Evolutionary conservation across 805 yeast genomes (phyloP), one percentile per base, ranked within the genome.

Genomic region (Candida loeiensis): DNA sequence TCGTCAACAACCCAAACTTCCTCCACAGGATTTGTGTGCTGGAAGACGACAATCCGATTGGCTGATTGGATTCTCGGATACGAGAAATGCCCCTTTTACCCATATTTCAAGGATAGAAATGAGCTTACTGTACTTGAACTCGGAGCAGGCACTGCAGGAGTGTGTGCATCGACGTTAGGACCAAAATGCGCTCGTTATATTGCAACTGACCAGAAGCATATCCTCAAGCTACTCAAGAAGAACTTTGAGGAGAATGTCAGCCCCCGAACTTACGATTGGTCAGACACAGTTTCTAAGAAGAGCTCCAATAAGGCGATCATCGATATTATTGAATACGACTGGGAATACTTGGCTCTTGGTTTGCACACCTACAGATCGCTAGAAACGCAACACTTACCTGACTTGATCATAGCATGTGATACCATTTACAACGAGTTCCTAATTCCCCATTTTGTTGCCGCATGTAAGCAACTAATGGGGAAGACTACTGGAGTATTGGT

Each of bases 21-120:
- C 14, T 73, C 82, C 4, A 80, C 87, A 0, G 89, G 89, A 9
- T 82, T 75, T 44, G 72, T 81, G 3, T 62, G 80, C 28, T 82
- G 89, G 89, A 61, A 63, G 30, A 63, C 77, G 1, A 66, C 79
- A 1, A 66, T 71, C 2, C 51, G 63, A 2, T 60, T 82, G 28
- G 68, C 69, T 1, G 72, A 77, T 31, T 82, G 88, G 87, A 34
- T 79, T 2, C 16, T 69, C n/a, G 48, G 55, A 16, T 53, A 49
- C 15, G 32, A 34, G 0, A 39, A 37, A 20, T 57, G 64, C 32
- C 71, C 71, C 1, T 50, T 68, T 15, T 25, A 37, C 31, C 22
- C 33, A 19, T 20, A 39, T 15, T 22, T 54, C 41, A 28, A 27
- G 25, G 39, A 47, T 12, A 45, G 49, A 3, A 34, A 37, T 1